Evolutionary conservation across 164 flowering plant species (phyloP).

Genomic region (Annona squamosa): DNA sequence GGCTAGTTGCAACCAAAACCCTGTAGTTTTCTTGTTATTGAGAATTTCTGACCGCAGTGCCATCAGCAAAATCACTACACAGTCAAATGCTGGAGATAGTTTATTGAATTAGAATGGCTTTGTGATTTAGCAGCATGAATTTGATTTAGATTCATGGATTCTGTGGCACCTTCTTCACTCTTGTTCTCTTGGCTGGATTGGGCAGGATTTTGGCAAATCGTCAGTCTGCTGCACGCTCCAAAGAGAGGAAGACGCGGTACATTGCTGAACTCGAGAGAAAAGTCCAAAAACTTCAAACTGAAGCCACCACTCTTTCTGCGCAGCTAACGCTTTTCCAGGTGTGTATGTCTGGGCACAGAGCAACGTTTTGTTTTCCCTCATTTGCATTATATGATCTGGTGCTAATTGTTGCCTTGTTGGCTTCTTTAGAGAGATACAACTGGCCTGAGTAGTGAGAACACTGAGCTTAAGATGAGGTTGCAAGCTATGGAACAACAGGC

Average conservation of each 20-base stretch:
- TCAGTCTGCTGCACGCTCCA: conserved; percentile 94
- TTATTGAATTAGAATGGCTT: not conserved
- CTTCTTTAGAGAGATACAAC: conserved; percentile 72
- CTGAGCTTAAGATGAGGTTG: conserved; percentile 84
- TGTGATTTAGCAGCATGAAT: not conserved
- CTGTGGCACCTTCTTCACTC: not conserved
- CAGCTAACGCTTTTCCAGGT: conserved; percentile 89
- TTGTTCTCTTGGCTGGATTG: too few species aligned
- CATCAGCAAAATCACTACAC: too few species aligned
- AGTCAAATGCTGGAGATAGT: too few species aligned
- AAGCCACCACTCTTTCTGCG: conserved; percentile 93
- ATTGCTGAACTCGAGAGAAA: conserved; percentile 83
- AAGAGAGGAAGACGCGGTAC: conserved; percentile 88
- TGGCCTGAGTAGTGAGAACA: conserved; percentile 66
- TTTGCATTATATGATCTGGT: not conserved
- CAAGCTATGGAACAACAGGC: conserved; percentile 99
- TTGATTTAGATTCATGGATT: not conserved
- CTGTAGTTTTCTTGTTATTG: too few species aligned
- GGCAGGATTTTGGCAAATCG: conserved; percentile 83
- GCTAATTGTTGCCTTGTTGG: not conserved
- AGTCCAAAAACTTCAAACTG: conserved; percentile 90
- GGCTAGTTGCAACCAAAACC: too few species aligned
- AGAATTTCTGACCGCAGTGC: too few species aligned
- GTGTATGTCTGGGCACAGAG: not conserved
- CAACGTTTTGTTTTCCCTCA: not conserved